Base-by-base conservation (phyloP, 495 filamentous ascomycete species). In the Talaromyces thailandensis region DNA sequence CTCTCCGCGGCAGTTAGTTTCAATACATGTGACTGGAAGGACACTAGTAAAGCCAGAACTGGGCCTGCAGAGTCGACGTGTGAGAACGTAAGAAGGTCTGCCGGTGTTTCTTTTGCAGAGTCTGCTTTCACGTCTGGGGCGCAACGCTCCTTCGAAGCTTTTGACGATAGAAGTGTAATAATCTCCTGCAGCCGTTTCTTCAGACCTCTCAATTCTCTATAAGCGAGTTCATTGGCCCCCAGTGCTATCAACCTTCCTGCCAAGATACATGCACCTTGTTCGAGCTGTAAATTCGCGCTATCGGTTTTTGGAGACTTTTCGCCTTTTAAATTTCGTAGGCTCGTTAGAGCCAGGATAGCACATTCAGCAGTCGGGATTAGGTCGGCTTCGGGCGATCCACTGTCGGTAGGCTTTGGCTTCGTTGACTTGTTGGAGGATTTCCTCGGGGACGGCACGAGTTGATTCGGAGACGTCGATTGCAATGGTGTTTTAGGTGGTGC, bases 251-350 rank as follows among this genome's bases (percentile, higher is more conserved):
- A 73, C 65, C 87, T 92, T 45, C 82, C 84, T 25, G 89, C 76
- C 45, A 98, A 76, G 7, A 88, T 84, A 50, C 89, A 88, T 73
- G 91, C 89, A 6, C 90, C 94, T 62, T 85, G 86, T 68, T 97
- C 93, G 3, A 96, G 76, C 64, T 97, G 92, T 57, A 93, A 75
- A 37, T 80, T 82, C 8, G 86, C 84, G 16, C 84, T 70, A 64
- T 80, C 66, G 74, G 66, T 70, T 65, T 69, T 68, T 52, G 56
- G 68, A 29, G 61, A 60, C 60, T 65, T 82, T 69, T 56, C 75
- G 65, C 74, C 68, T 61, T 90, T 82, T 23, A 89, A 60, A 24
- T 79, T 76, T 56, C 90, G 76, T 50, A 98, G 74, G 56, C 83
- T 86, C 3, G 84, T 79, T 69, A 96, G 88, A 11, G 89, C 87